Evolutionary conservation across 352 stramenopile genomes (phyloP).

Genomic region (Globisporangium sylvaticum): DNA sequence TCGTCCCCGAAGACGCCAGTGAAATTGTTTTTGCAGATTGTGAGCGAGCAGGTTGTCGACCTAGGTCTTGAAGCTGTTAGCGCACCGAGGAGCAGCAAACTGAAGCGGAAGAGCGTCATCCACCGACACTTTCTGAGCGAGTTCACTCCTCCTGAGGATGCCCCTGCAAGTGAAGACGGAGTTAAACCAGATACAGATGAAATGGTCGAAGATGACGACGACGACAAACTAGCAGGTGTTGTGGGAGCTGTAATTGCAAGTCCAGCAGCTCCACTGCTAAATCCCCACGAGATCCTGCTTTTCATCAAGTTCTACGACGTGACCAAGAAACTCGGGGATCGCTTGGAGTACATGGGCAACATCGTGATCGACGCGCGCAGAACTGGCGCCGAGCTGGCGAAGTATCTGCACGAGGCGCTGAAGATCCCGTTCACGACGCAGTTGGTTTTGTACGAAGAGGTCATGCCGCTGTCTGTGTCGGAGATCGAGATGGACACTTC

Average conservation of each 20-base stretch:
- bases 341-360: conserved; percentile 79
- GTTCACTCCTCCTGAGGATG: conserved; percentile 39
- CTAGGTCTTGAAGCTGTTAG: background rate
- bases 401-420: conserved; percentile 50
- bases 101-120: conserved; percentile 19
- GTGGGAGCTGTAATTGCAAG: conserved; percentile 10
- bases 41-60: conserved; percentile 18
- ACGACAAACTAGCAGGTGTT: conserved; percentile 9
- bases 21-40: conserved; percentile 72
- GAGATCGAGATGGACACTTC: conserved; percentile 49
- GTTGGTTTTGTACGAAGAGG: conserved; percentile 73
- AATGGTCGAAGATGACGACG: conserved; percentile 9
- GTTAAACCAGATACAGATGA: background rate
- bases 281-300: conserved; percentile 60
- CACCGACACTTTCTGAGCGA: conserved; percentile 59
- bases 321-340: conserved; percentile 48
- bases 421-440: conserved; percentile 42
- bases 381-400: conserved; percentile 48
- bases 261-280: conserved; percentile 14
- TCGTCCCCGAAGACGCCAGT: conserved; percentile 60
- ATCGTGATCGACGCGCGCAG: conserved; percentile 60
- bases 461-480: conserved; percentile 59
- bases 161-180: conserved; percentile 19
- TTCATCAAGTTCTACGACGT: conserved; percentile 86
- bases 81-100: background rate